These are phyloP conservation scores for Penicillium longicatenatum DNA, from an alignment of 495 filamentous ascomycete genomes.

Conservation along the genomic window DNA sequence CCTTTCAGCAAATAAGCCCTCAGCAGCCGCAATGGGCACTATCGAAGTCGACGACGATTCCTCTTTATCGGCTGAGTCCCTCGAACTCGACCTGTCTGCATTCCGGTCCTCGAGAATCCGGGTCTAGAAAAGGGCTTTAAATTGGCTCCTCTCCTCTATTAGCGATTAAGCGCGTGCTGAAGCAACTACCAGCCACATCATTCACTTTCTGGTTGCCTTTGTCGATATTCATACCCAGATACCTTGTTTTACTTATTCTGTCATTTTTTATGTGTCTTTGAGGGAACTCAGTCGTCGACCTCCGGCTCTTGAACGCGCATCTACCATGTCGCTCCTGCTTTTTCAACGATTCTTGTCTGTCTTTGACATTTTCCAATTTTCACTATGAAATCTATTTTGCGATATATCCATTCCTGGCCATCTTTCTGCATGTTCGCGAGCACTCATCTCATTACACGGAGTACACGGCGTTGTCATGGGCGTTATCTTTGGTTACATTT, in stretches of 20 bases:
- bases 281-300: neutral
- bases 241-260: neutral
- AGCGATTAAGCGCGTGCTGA: conserved; percentile 30
- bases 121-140: conserved; percentile 13
- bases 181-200: conserved; percentile 15
- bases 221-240: neutral
- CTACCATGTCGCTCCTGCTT: neutral
- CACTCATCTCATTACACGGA: conserved; percentile 1
- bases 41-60: conserved; percentile 50
- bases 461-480: conserved; percentile 25
- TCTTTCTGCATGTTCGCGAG: conserved; percentile 20
- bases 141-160: conserved; percentile 15
- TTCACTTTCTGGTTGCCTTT: neutral
- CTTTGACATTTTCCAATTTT: neutral
- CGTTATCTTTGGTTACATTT: conserved; percentile 7
- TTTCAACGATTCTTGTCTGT: neutral
- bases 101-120: conserved; percentile 42
- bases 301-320: neutral
- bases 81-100: conserved; percentile 47
- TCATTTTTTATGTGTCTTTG: neutral
- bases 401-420: neutral
- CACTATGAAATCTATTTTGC: neutral
- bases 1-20: conserved; percentile 15
- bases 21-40: conserved; percentile 19
- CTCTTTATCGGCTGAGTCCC: conserved; percentile 37